Base-by-base conservation (phyloP, 2,329 filamentous ascomycete species). In the Fragosphaeria purpurea region DNA sequence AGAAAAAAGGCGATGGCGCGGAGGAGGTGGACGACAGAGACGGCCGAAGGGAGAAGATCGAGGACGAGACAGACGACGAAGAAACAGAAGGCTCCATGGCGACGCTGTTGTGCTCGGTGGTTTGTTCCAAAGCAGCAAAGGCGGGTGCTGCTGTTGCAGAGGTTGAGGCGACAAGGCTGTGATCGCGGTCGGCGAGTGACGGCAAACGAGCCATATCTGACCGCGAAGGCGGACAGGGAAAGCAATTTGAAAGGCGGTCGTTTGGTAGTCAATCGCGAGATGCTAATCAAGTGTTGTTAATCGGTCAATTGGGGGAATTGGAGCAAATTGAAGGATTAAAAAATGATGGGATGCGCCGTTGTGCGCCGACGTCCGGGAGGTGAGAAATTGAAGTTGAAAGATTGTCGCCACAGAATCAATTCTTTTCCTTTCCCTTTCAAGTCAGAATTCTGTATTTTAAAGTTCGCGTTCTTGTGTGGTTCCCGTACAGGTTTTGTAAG, bases 61-160 rank as follows among this genome's bases (percentile, higher is more conserved):
- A 51, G n/a, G 47, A 47, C 12, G 47, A 44, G 33, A 44, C 33
- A 31, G 50, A 49, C 5, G 50, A 49, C 8, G 50, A 49, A 7
- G 55, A 56, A 40, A 50, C 41, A 11, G 55, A 57, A 7, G 47
- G 48, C 39, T 55, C 53, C 55, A 57, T 57, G 30, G 50, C 46
- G 30, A 48, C 41, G 31, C 54, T 50, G 9, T 33, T 44, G 38
- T 50, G 45, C 37, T 9, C 41, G 40, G 34, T 42, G 12, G 35
- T 37, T 37, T 37, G 35, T 7, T 7, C 7, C 2, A 37, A 11
- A 37, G 35, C 7, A 37, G 35, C 7, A 37, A n/a, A 11, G 7
- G 33, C 22, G 9, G 22, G 42, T 4, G 37, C 31, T 7, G 31
- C 4, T 8, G 10, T 37, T 8, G 22, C 11, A 41, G 30, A 37